phyloP scores from a whole-genome alignment of 2,329 filamentous ascomycete species.

The Clarireedia homoeocarpa region DNA sequence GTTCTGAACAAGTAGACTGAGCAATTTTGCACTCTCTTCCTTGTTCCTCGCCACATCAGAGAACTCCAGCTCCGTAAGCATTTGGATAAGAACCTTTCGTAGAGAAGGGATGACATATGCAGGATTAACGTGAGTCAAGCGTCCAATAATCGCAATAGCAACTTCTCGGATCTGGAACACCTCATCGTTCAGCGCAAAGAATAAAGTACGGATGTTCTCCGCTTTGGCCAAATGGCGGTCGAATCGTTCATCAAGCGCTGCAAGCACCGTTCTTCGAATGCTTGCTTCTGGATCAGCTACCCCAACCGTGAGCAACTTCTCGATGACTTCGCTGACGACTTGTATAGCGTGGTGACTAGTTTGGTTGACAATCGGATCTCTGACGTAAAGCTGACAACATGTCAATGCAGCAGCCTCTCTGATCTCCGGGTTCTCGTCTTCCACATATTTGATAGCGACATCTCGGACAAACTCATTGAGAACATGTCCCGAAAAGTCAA shows the following conservation, averaged over 20 bases:
- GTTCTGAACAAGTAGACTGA: slow-evolving; percentile 88
- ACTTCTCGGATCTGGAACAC: slow-evolving; percentile 88
- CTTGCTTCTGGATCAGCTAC: slow-evolving; percentile 86
- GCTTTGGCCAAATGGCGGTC: slow-evolving; percentile 95
- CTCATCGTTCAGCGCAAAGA: slow-evolving; percentile 93
- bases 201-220: slow-evolving; percentile 91
- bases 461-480: slow-evolving; percentile 98
- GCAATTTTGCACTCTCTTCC: slow-evolving; percentile 88
- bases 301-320: slow-evolving; percentile 89
- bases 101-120: slow-evolving; percentile 96
- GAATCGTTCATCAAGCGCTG: slow-evolving; percentile 86
- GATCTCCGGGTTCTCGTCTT: slow-evolving; percentile 90
- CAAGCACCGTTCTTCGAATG: slow-evolving; percentile 81
- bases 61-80: slow-evolving; percentile 93
- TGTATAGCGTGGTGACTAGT: slow-evolving; percentile 95
- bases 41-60: slow-evolving; percentile 91
- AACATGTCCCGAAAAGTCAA: slow-evolving; percentile 88
- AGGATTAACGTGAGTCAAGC: slow-evolving; percentile 82
- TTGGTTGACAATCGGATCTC: slow-evolving; percentile 95
- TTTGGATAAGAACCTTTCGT: slow-evolving; percentile 89
- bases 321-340: slow-evolving; percentile 95
- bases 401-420: slow-evolving; percentile 91
- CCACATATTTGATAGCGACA: slow-evolving; percentile 95
- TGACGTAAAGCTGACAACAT: slow-evolving; percentile 94
- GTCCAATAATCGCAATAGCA: slow-evolving; percentile 91